Conservation (phyloP, 768 basidiomycete species). For the Trametes elegans region DNA sequence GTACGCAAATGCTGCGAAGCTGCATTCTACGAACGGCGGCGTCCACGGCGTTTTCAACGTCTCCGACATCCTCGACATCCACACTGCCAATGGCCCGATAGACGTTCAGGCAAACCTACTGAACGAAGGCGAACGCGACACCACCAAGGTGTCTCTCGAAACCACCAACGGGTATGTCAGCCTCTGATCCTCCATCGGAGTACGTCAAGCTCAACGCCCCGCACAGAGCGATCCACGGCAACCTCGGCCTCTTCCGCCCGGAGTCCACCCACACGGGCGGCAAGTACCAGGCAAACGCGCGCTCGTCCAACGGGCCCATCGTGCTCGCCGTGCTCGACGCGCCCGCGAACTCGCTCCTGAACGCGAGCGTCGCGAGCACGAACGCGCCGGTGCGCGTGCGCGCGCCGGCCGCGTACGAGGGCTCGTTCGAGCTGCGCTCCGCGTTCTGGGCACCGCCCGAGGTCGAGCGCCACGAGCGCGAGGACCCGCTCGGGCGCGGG, state of each 20-base stretch:
- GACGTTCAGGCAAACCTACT: conserved; percentile 37
- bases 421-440: conserved; percentile 34
- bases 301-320: conserved; percentile 35
- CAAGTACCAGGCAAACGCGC: conserved; percentile 31
- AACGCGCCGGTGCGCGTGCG: conserved; percentile 32
- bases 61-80: conserved; percentile 27
- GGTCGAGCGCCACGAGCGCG: conserved; percentile 24
- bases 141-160: conserved; percentile 32
- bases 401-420: conserved; percentile 42
- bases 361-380: conserved; percentile 29
- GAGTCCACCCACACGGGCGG: conserved; percentile 25
- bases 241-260: conserved; percentile 27
- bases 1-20: neutral
- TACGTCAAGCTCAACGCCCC: neutral
- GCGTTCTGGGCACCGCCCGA: conserved; percentile 21
- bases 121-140: conserved; percentile 26
- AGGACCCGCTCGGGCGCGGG: conserved; percentile 36
- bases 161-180: conserved; percentile 43
- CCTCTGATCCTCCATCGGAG: neutral
- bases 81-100: conserved; percentile 37
- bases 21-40: conserved; percentile 25
- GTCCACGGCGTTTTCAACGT: conserved; percentile 40
- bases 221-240: conserved; percentile 33
- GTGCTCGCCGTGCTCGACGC: conserved; percentile 31
- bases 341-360: conserved; percentile 35